Evolutionary conservation across 2,329 filamentous ascomycete species (phyloP).

Genomic region (Akanthomyces muscarius): DNA sequence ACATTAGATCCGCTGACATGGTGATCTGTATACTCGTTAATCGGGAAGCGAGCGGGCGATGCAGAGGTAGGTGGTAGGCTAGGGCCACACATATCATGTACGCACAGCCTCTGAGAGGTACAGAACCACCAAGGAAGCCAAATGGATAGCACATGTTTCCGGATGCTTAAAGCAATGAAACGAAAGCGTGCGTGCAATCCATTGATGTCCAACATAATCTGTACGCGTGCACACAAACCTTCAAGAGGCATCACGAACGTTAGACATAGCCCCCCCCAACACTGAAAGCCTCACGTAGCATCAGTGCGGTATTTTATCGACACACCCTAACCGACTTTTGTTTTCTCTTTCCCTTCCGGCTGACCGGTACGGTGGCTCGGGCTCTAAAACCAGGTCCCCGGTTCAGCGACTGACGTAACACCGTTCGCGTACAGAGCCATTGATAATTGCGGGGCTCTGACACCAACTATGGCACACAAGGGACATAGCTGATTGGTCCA

Average conservation of each 20-base stretch:
- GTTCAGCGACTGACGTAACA: constrained; percentile 10
- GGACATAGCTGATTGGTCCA: constrained; percentile 1
- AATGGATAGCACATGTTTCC: too few species aligned
- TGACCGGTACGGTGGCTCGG: constrained; percentile 12
- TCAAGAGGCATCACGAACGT: not conserved
- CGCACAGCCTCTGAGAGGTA: too few species aligned
- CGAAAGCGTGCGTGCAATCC: too few species aligned
- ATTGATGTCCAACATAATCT: too few species aligned
- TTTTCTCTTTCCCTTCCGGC: constrained; percentile 11
- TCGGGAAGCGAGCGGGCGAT: too few species aligned
- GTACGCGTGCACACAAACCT: too few species aligned
- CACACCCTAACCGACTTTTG: not conserved
- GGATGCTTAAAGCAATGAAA: too few species aligned
- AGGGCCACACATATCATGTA: too few species aligned
- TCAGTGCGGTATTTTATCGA: not conserved
- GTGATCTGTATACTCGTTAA: too few species aligned
- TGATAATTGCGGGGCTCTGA: constrained; percentile 2
- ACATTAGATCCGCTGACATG: too few species aligned
- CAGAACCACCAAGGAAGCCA: too few species aligned
- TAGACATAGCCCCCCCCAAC: not conserved
- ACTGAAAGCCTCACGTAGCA: not conserved
- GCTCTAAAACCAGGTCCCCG: constrained; percentile 7
- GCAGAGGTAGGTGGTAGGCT: too few species aligned
- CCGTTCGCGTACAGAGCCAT: not conserved
- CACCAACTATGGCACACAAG: not conserved